phyloP scores from a whole-genome alignment of 768 basidiomycete species.

The Gelatoporia subvermispora region DNA sequence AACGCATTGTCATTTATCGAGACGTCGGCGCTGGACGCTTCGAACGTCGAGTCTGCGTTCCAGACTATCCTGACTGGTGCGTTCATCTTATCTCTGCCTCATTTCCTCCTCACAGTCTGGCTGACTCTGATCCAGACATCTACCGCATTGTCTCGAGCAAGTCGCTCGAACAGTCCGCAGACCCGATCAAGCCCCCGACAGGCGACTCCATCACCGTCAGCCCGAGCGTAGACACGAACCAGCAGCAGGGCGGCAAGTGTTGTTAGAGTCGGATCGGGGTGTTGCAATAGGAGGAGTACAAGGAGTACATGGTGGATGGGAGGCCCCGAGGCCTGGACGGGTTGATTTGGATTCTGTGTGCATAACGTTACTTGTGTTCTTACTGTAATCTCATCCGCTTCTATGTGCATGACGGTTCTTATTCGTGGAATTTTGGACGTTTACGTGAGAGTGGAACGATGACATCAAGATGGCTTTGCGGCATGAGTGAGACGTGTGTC shows the following conservation, averaged over 20 bases:
- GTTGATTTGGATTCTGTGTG: constrained; percentile 1
- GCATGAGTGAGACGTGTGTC: too few species aligned
- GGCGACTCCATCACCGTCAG: constrained; percentile 85
- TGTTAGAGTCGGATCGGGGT: constrained; percentile 50
- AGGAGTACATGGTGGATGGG: background rate
- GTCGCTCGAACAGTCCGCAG: constrained; percentile 78
- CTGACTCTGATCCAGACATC: constrained; percentile 57
- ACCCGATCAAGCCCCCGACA: constrained; percentile 72
- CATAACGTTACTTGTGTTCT: constrained; percentile 1
- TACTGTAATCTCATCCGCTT: constrained; percentile 8
- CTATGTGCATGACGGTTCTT: background rate
- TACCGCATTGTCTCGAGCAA: constrained; percentile 97
- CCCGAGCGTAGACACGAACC: constrained; percentile 62
- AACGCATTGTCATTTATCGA: constrained; percentile 94
- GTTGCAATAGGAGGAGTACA: background rate
- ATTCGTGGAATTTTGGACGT: too few species aligned
- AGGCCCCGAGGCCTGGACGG: background rate
- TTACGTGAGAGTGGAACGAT: too few species aligned
- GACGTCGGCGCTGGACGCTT: constrained; percentile 99
- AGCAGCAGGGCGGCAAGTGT: constrained; percentile 55
- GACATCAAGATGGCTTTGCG: too few species aligned
- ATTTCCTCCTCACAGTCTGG: background rate
- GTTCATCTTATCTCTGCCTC: constrained; percentile 19
- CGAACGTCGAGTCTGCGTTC: constrained; percentile 97
- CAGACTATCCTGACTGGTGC: constrained; percentile 90